Base-by-base conservation (phyloP, 441 rosid genomes). In the Euphorbia neoarborescens region DNA sequence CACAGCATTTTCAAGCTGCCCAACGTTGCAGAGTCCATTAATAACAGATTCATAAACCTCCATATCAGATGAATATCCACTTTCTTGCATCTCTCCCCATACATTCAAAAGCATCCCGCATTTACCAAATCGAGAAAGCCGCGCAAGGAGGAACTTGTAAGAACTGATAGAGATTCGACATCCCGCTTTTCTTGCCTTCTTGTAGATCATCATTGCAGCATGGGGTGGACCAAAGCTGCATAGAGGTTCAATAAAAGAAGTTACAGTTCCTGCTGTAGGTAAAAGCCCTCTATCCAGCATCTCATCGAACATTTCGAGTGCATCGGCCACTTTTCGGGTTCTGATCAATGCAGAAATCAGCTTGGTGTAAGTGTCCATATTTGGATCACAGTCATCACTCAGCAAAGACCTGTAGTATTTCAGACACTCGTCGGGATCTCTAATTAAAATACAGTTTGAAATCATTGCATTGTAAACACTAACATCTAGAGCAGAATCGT, bases 171-270 rank as follows among this genome's bases (percentile, higher is more conserved):
- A 94, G 75, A 91, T 62, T 64, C 42, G 77, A 76, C 96, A 89
- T 24, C 97, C 95, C 2, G 74, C 86, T 74, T 85, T 90, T 75
- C 86, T 85, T 48, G 91, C 87, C 75, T 84, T 91, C 79, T 84
- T 82, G 80, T 90, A 91, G 37, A 94, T 79, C 78, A 74, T 77
- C 88, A 90, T 76, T 5, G 98, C 97, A 74, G 95, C 96, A 68
- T 91, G 81, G 38, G 98, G 98, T 34, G 98, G 97, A 77, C 98
- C 98, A 68, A 82, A 88, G 78, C 89, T 70, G 66, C 98, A 91
- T 27, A 94, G 79, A 30, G 87, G 90, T 73, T 86, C 77, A 38
- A 94, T 79, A 62, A 87, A 87, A 42, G 88, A 79, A 69, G 96
- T 91, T 42, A 90, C 34, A 7, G 71, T 80, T 71, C 96, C 93